Percentiles rank a stretch among this genome's conserved stretches.
Evolutionary conservation across 345 rosid species (phyloP).

Genomic region (Garcia nutans): DNA sequence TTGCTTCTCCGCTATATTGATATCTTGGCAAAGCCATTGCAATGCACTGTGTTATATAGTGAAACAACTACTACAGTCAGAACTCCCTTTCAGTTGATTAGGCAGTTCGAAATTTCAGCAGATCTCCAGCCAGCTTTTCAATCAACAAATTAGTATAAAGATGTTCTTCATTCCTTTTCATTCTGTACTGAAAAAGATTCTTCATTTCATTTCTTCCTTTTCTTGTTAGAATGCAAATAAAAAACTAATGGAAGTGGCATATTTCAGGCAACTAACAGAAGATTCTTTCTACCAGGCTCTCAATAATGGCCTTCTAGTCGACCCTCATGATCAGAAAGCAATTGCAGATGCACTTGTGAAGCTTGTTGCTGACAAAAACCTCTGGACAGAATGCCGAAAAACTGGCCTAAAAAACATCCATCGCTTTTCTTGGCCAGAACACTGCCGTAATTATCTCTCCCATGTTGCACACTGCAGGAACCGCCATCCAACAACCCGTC

Average conservation of each 20-base stretch:
- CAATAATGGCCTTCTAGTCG: constrained; percentile 61
- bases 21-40: not conserved
- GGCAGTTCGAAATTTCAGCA: not conserved
- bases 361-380: constrained; percentile 61
- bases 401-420: constrained; percentile 61
- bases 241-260: too few relatives aligned
- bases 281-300: constrained; percentile 45
- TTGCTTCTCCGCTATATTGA: not conserved
- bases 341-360: constrained; percentile 64
- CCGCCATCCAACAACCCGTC: constrained; percentile 68
- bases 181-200: not conserved
- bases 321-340: constrained; percentile 69
- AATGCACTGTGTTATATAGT: not conserved
- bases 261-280: constrained; percentile 9
- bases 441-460: constrained; percentile 78
- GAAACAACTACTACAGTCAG: not conserved
- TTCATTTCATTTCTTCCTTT: too few relatives aligned
- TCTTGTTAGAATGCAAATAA: not conserved
- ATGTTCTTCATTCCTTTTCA: not conserved
- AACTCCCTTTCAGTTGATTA: not conserved
- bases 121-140: not conserved
- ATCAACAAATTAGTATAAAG: not conserved
- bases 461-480: constrained; percentile 75
- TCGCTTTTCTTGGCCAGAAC: constrained; percentile 71
- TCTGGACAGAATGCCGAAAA: constrained; percentile 60